phyloP scores from a whole-genome alignment of 2,329 filamentous ascomycete genomes.

The Juglanconis sp. region DNA sequence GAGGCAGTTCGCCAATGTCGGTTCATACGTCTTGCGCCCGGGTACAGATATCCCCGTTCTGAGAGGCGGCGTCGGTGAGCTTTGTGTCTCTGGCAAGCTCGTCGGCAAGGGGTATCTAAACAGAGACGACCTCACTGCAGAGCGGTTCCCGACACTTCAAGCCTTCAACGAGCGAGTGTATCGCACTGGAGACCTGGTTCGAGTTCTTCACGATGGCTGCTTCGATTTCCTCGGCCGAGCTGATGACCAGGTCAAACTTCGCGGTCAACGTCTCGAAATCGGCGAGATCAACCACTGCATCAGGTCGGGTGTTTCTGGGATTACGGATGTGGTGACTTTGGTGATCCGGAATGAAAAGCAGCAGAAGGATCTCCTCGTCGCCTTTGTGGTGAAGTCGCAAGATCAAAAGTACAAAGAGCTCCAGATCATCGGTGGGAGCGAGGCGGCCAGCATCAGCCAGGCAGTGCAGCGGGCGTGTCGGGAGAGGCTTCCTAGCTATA shows the following conservation, averaged over 20 bases:
- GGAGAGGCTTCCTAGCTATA: slow-evolving; percentile 72
- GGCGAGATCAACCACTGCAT: slow-evolving; percentile 88
- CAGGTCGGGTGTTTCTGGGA: slow-evolving; percentile 50
- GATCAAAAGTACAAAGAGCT: slow-evolving; percentile 14
- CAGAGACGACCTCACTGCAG: slow-evolving; percentile 69
- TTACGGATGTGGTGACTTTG: slow-evolving; percentile 72
- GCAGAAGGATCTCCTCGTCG: slow-evolving; percentile 78
- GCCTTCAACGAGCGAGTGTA: slow-evolving; percentile 65
- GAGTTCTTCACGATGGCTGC: slow-evolving; percentile 73
- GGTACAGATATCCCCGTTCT: slow-evolving; percentile 69
- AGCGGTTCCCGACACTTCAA: slow-evolving; percentile 68
- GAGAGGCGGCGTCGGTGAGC: slow-evolving; percentile 76
- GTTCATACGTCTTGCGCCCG: slow-evolving; percentile 72
- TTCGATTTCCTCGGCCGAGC: slow-evolving; percentile 86
- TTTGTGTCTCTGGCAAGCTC: slow-evolving; percentile 82
- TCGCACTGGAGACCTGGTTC: slow-evolving; percentile 83
- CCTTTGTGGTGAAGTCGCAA: slow-evolving; percentile 57
- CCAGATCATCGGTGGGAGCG: slow-evolving; percentile 28
- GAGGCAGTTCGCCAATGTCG: slow-evolving; percentile 81
- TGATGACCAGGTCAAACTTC: slow-evolving; percentile 89
- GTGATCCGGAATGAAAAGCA: slow-evolving; percentile 69
- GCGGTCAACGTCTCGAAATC: slow-evolving; percentile 84
- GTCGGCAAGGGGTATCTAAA: slow-evolving; percentile 90
- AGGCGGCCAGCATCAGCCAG: slow-evolving; percentile 37
- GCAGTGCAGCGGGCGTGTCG: slow-evolving; percentile 62